A percentile compares a stretch with the other conserved stretches of the same genome.
Conservation (phyloP, 768 basidiomycete species). For the Baorangia bicolor region DNA sequence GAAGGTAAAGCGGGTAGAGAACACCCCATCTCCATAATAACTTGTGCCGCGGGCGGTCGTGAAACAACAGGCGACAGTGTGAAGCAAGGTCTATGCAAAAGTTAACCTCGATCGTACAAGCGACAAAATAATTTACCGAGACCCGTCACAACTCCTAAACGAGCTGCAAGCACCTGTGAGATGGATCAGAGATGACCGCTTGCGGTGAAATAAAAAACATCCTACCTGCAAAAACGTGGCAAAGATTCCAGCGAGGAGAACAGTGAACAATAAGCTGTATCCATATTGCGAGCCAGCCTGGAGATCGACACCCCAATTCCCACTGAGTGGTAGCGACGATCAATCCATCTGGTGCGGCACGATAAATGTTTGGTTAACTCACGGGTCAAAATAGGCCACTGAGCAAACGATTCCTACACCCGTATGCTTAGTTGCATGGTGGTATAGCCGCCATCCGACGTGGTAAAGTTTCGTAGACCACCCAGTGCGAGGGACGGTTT, state of each 20-base stretch:
- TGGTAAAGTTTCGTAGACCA: slow-evolving; percentile 23
- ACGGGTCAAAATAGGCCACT: slow-evolving; percentile 90
- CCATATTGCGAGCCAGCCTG: slow-evolving; percentile 85
- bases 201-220: neutral
- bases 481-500: neutral
- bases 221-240: slow-evolving; percentile 77
- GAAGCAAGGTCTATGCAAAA: slow-evolving; percentile 51
- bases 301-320: slow-evolving; percentile 90
- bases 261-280: slow-evolving; percentile 82
- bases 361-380: slow-evolving; percentile 29
- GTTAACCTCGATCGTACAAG: slow-evolving; percentile 7
- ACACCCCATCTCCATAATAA: slow-evolving; percentile 55
- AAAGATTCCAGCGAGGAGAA: slow-evolving; percentile 78
- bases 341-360: neutral
- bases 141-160: slow-evolving; percentile 81
- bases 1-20: slow-evolving; percentile 62
- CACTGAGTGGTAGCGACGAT: slow-evolving; percentile 38
- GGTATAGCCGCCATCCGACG: slow-evolving; percentile 34
- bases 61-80: slow-evolving; percentile 62
- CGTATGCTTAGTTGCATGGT: slow-evolving; percentile 62
- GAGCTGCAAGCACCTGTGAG: slow-evolving; percentile 66
- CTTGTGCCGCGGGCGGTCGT: slow-evolving; percentile 61
- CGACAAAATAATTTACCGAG: slow-evolving; percentile 48
- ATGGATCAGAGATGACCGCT: slow-evolving; percentile 1
- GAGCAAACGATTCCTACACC: slow-evolving; percentile 87